Evolutionary conservation across 75 land plant species (phyloP), one percentile per base, ranked within the genome.

Genomic region (Sequoia sempervirens): DNA sequence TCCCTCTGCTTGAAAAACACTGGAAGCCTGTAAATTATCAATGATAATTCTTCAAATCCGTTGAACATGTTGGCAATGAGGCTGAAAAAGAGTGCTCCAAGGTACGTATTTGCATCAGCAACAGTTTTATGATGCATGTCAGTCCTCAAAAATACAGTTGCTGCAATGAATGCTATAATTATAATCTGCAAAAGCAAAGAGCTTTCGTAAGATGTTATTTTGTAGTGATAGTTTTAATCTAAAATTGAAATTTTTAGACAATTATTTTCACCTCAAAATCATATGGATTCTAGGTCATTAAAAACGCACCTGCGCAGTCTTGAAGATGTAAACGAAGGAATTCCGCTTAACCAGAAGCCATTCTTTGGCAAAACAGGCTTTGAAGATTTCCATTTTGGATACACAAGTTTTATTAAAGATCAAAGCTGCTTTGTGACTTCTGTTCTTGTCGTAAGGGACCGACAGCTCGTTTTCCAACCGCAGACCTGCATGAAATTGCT

Each of bases 1-100:
- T 96, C 96, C 43, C 99, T 84, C 13, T 97, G 99, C 89, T 97
- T 97, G 87, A 92, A 92, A 80, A 95, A 92, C 28, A 97, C 96
- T 0, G 99, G 98, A 47, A 97, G 98, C 80, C 96, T 86, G 2
- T 8, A 5, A 53, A 97, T 91, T 14, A 87, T 89, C 69, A 94
- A 47, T 7, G 98, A 82, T 2, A 95, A 87, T 87, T 97, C 99
- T 26, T 94, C 87, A 52, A 94, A 95, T 9, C 99, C 99, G 80
- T 96, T 93, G 93, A 97, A 97, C 90, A 94, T 94, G 87, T 92
- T 90, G 11, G 58, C 72, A 34, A 95, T 84, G 81, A 97, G 47
- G 1, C 88, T 85, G 30, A 90, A 97, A 81, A 97, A 78, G 15
- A 92, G 89, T 1, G 97, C 95, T 2, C 95, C 92, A 53, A 93